Base-by-base conservation (phyloP, 495 filamentous ascomycete species). In the Penicillium alfredii region DNA sequence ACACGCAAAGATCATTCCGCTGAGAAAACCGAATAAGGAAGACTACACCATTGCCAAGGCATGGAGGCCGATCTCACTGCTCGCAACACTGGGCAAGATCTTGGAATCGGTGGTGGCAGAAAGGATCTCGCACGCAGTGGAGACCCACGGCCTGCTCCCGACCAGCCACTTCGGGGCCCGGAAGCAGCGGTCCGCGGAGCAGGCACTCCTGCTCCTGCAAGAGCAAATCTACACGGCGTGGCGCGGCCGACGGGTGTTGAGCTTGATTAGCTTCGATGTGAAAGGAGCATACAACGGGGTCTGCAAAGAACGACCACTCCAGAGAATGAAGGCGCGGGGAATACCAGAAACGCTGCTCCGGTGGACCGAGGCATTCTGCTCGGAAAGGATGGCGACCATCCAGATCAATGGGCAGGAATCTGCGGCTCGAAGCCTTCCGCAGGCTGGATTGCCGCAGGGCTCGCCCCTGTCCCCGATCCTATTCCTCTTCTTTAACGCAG, bases 281-380 rank as follows among this genome's bases (percentile, higher is more conserved):
- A 64, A 66, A 44, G 61, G 61, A 9, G 65, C 56, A 22, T 69
- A 64, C 37, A 66, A 67, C 24, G 40, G 57, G 3, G 60, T 69
- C 6, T 52, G 34, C 24, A 62, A 53, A 33, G 53, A 55, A 42
- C 44, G 49, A 46, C 29, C 62, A 27, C 28, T 61, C 26, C 38
- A 56, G 32, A 60, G 56, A 38, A 41, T 68, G 14, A 50, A 40
- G 42, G 48, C 50, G 17, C 33, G n/a, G n/a, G n/a, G n/a, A n/a
- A n/a, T n/a, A n/a, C n/a, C n/a, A n/a, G n/a, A n/a, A n/a, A n/a
- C n/a, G n/a, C n/a, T n/a, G n/a, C n/a, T n/a, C n/a, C n/a, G n/a
- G n/a, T n/a, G n/a, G n/a, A n/a, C n/a, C n/a, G n/a, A n/a, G n/a
- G n/a, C n/a, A n/a, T n/a, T n/a, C n/a, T n/a, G n/a, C n/a, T n/a